Evolutionary conservation across 192 early-diverging fungal genomes (phyloP), one percentile per base, ranked within the genome.

Genomic region (Entomortierella parvispora): DNA sequence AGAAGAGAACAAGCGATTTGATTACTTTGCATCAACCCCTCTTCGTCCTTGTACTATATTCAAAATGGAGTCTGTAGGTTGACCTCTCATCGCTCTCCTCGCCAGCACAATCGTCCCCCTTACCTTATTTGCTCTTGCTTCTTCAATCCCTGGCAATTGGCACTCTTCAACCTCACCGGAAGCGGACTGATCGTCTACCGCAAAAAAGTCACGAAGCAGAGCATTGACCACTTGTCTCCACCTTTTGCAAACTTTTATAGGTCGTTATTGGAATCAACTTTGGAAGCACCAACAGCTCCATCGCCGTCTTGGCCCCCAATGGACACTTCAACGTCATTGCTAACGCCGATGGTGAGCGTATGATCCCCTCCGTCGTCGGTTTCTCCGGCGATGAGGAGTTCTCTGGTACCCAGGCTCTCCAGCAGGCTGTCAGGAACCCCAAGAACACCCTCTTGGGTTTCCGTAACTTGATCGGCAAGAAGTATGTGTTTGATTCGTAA

Each of bases 281-380:
- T 86, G 95, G 95, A 79, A 93, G 89, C 58, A 84, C 90, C 79
- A 92, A 92, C 81, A 91, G 91, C 49, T 90, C 92, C 65, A 93
- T 96, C 79, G 90, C 92, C 58, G 74, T 77, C 48, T 64, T 68
- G 74, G 74, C 65, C 28, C 54, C 65, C 52, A 77, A 77, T 51
- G 74, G 74, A 57, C 74, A 77, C 66, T 77, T 77, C 66, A 77
- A 77, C 55, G 74, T 77, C 66, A 97, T 99, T 78, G 97, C 97
- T 70, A 98, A 99, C 87, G 95, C 96, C 83, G 97, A 99, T 71
- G 97, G 97, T 80, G 95, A 97, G 85, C 86, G 96, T 62, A 93
- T 94, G 82, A 97, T 96, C 71, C 94, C 97, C 40, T 90, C 95
- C 42, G 93, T 92, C 80, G 91, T 98, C 67, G 94, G 96, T 64